phyloP scores from a whole-genome alignment of 164 flowering plant species.

The Magnolia changhungtana region DNA sequence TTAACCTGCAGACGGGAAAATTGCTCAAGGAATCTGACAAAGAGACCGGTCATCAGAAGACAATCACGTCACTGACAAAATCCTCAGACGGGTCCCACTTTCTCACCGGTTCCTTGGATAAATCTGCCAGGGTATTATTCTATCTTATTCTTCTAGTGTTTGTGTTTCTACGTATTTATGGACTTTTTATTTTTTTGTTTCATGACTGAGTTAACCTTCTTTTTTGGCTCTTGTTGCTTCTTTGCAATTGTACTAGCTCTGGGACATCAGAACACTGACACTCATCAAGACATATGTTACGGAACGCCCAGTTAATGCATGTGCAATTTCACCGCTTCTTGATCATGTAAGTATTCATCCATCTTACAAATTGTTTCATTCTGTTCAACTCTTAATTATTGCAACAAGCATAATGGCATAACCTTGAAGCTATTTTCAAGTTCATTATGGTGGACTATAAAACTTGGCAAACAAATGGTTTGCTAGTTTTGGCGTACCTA shows the following conservation, averaged over 20 bases:
- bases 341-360: conserved; percentile 58
- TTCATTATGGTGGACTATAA: too few species aligned
- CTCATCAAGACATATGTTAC: conserved; percentile 85
- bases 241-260: conserved; percentile 50
- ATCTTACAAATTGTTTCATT: background rate
- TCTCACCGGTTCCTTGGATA: conserved; percentile 82
- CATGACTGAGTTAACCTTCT: background rate
- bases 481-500: too few species aligned
- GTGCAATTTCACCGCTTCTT: conserved; percentile 88
- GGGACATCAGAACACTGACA: conserved; percentile 81
- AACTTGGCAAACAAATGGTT: too few species aligned
- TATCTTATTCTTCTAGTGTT: background rate
- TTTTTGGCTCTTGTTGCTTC: background rate
- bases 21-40: conserved; percentile 69
- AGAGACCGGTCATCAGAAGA: conserved; percentile 75
- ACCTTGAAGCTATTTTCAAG: too few species aligned
- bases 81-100: conserved; percentile 82
- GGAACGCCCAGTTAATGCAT: conserved; percentile 93
- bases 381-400: too few species aligned
- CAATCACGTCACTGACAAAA: conserved; percentile 71
- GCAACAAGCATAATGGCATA: too few species aligned
- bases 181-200: background rate
- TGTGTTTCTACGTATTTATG: background rate
- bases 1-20: conserved; percentile 73
- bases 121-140: conserved; percentile 73